These are phyloP conservation scores for Penicillium taxi DNA, from an alignment of 495 filamentous ascomycete genomes.

Conservation along the genomic window DNA sequence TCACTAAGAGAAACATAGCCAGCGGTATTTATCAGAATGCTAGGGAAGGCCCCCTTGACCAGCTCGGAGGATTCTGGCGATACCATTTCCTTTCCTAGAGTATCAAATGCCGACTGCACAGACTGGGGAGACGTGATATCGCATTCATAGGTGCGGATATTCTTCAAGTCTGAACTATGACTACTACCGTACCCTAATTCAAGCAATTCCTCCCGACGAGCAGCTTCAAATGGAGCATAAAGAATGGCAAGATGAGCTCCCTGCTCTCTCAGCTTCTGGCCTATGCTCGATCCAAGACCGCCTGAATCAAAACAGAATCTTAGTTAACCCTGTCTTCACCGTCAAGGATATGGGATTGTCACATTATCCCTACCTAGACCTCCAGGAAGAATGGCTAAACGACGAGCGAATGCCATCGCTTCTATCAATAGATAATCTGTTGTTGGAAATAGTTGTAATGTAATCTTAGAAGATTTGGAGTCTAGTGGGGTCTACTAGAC, in stretches of 20 bases:
- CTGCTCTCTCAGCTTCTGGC: conserved; percentile 29
- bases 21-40: conserved; percentile 36
- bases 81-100: conserved; percentile 16
- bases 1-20: conserved; percentile 37
- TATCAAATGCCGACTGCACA: conserved; percentile 25
- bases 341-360: neutral
- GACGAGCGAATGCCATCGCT: conserved; percentile 27
- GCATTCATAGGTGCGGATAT: conserved; percentile 34
- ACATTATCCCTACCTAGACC: conserved; percentile 26
- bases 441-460: too few relatives aligned
- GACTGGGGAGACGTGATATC: conserved; percentile 35
- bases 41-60: conserved; percentile 19
- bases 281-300: conserved; percentile 34
- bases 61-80: conserved; percentile 9
- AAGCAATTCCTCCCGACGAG: conserved; percentile 29
- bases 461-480: neutral
- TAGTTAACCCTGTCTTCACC: conserved; percentile 5
- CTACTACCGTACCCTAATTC: conserved; percentile 21
- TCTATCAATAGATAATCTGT: neutral
- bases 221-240: conserved; percentile 35
- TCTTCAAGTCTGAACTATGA: conserved; percentile 5
- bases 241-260: conserved; percentile 33
- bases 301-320: conserved; percentile 16
- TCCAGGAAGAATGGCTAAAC: conserved; percentile 33
- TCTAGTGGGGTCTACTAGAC: neutral